Evolutionary conservation across 768 basidiomycete genomes (phyloP).

Genomic region (Macrocybe gigantea): DNA sequence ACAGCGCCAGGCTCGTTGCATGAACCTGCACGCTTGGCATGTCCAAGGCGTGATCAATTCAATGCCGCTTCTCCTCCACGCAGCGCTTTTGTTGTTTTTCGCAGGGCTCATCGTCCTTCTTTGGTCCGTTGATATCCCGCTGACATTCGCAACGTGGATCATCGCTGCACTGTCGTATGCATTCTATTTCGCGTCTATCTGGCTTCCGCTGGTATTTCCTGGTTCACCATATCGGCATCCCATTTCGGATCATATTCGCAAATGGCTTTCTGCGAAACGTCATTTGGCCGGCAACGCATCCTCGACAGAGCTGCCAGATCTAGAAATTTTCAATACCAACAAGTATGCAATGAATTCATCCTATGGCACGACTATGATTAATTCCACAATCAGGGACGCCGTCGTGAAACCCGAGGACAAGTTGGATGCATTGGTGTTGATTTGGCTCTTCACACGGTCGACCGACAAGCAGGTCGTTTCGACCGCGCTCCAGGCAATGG

Average conservation of each 20-base stretch:
- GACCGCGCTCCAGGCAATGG: slow-evolving; percentile 29
- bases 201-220: slow-evolving; percentile 31
- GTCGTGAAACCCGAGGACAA: slow-evolving; percentile 17
- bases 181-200: slow-evolving; percentile 32
- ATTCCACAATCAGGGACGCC: too few species aligned
- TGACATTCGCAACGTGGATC: slow-evolving; percentile 25
- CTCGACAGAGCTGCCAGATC: too few species aligned
- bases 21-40: slow-evolving; percentile 30
- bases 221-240: slow-evolving; percentile 37
- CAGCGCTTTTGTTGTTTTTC: slow-evolving; percentile 35
- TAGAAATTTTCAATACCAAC: not conserved
- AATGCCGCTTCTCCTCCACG: slow-evolving; percentile 33
- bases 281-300: too few species aligned
- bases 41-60: slow-evolving; percentile 32
- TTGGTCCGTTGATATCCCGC: slow-evolving; percentile 28
- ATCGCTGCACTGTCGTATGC: slow-evolving; percentile 29
- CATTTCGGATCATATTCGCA: slow-evolving; percentile 28
- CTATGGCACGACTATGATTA: too few species aligned
- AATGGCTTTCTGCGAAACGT: slow-evolving; percentile 5
- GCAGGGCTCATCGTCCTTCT: slow-evolving; percentile 35
- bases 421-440: slow-evolving; percentile 29
- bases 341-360: not conserved
- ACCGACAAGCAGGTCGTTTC: slow-evolving; percentile 25
- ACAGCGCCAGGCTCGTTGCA: slow-evolving; percentile 29
- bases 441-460: slow-evolving; percentile 32